phyloP scores from a whole-genome alignment of 2,329 filamentous ascomycete species.

The Claviceps africana region DNA sequence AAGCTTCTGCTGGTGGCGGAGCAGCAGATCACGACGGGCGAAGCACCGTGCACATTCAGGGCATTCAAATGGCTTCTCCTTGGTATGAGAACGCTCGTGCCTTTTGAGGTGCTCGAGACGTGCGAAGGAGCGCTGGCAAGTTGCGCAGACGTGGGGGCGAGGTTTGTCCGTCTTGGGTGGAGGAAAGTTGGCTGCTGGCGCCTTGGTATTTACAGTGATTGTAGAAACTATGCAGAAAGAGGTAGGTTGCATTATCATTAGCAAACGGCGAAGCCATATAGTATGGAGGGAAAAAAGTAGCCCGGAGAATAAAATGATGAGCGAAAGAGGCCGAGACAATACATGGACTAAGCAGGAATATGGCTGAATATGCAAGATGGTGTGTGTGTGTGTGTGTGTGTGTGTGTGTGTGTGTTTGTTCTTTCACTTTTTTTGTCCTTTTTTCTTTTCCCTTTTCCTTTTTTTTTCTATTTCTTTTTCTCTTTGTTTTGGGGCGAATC shows the following conservation, averaged over 20 bases:
- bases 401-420: too few relatives aligned
- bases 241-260: conserved; percentile 12
- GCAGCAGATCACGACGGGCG: conserved; percentile 75
- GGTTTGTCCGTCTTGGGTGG: conserved; percentile 96
- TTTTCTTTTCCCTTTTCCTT: background rate
- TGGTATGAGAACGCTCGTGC: conserved; percentile 94
- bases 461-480: background rate
- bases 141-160: conserved; percentile 82
- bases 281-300: background rate
- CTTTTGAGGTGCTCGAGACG: conserved; percentile 92
- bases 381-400: too few relatives aligned
- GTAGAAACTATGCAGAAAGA: conserved; percentile 25
- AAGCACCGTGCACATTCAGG: conserved; percentile 91
- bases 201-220: conserved; percentile 36
- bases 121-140: conserved; percentile 84
- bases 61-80: conserved; percentile 98
- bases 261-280: conserved; percentile 10
- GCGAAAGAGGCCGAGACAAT: background rate
- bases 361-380: background rate
- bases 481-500: background rate
- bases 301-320: background rate
- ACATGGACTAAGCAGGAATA: background rate
- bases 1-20: conserved; percentile 96
- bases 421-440: too few relatives aligned
- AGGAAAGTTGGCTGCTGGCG: conserved; percentile 40